A percentile compares a stretch with the other conserved stretches of the same genome.
Conservation (phyloP, 1,284 basidiomycete species). For the Irpex sp. region DNA sequence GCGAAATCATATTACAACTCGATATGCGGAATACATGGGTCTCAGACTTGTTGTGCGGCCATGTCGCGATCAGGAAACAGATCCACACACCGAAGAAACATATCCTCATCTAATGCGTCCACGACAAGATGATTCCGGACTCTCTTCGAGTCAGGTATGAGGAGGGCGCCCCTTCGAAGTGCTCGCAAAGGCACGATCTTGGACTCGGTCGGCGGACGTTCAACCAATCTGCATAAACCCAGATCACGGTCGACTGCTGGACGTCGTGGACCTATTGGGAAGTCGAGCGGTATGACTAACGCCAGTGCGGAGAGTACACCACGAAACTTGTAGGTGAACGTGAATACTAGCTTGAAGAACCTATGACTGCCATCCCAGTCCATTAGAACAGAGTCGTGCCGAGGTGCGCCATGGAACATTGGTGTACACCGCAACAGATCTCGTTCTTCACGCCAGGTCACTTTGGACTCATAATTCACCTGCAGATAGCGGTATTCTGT, state of each 20-base stretch:
- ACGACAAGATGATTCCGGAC: background rate
- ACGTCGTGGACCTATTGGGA: background rate
- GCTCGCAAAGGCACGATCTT: background rate
- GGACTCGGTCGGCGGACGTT: background rate
- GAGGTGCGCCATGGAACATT: background rate
- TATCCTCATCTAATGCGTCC: background rate
- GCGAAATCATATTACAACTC: too few species aligned
- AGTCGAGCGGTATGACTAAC: background rate
- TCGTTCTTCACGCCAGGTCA: background rate
- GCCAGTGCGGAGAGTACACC: background rate
- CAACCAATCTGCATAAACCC: background rate
- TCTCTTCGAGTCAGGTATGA: too few species aligned
- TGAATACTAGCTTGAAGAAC: background rate
- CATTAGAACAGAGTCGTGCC: background rate
- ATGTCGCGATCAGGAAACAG: background rate
- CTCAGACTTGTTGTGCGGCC: background rate
- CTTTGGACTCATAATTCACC: conserved; percentile 11
- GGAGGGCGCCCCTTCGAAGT: background rate
- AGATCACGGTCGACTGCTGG: background rate
- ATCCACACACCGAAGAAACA: background rate
- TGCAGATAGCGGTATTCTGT: conserved; percentile 19
- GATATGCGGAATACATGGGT: too few species aligned
- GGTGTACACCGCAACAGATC: conserved; percentile 1
- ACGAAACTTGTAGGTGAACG: background rate
- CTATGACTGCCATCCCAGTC: background rate